Conservation (phyloP, 2,329 filamentous ascomycete genomes). For the Basipetospora sp. region DNA sequence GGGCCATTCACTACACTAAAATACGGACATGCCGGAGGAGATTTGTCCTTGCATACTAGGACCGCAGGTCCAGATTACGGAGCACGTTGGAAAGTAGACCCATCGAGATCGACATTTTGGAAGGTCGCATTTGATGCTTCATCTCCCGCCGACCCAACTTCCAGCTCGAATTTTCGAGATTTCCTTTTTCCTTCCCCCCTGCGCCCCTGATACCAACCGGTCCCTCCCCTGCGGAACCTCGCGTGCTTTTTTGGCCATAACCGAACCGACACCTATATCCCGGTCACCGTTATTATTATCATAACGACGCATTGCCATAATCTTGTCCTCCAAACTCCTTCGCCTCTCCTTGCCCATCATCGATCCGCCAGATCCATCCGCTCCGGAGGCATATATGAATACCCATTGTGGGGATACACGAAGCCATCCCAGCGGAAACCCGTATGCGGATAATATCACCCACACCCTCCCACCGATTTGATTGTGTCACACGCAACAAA, state of each 20-base stretch:
- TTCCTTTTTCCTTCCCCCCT: not conserved
- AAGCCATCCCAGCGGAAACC: not conserved
- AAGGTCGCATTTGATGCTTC: not conserved
- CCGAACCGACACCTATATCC: not conserved
- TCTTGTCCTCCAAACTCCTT: not conserved
- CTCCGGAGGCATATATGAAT: slow-evolving; percentile 1
- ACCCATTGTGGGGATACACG: not conserved
- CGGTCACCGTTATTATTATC: not conserved
- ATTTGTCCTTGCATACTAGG: no score
- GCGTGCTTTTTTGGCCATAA: not conserved
- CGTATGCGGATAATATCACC: slow-evolving; percentile 1
- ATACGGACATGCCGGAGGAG: no score
- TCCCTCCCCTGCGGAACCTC: not conserved
- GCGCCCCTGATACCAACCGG: no score
- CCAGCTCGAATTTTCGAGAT: not conserved
- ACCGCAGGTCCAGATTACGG: no score
- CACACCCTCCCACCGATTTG: not conserved
- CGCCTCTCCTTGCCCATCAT: not conserved
- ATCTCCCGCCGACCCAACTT: not conserved
- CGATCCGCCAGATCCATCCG: not conserved
- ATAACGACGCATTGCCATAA: not conserved
- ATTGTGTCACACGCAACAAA: not conserved
- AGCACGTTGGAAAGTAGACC: no score
- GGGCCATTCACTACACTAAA: no score
- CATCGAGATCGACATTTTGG: not conserved